phyloP scores from a whole-genome alignment of 306 rosid species.

The Cicer arietinum region DNA sequence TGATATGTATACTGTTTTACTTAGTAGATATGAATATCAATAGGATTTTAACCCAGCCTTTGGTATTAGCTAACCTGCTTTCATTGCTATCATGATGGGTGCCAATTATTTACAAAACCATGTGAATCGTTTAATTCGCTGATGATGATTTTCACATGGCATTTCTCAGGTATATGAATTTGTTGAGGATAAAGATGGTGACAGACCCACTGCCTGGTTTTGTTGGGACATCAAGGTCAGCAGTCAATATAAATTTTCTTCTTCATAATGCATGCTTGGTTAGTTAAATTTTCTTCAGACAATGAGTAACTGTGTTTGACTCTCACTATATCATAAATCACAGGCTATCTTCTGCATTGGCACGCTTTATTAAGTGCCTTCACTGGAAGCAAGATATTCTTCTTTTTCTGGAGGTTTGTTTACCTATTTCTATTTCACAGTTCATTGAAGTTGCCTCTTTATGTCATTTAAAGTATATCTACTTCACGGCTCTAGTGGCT shows the following conservation, averaged over 20 bases:
- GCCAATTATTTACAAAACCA: slow-evolving; percentile 16
- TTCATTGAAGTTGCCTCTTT: slow-evolving; percentile 13
- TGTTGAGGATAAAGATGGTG: slow-evolving; percentile 54
- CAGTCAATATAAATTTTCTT: slow-evolving; percentile 42
- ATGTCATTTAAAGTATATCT: slow-evolving; percentile 11
- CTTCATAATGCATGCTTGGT: slow-evolving; percentile 39
- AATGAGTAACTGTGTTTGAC: slow-evolving; percentile 39
- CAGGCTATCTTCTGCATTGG: slow-evolving; percentile 70
- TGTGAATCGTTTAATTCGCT: slow-evolving; percentile 16
- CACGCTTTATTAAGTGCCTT: slow-evolving; percentile 63
- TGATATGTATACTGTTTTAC: slow-evolving; percentile 26
- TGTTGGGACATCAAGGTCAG: slow-evolving; percentile 60
- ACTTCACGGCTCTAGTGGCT: slow-evolving; percentile 9
- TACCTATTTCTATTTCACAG: slow-evolving; percentile 18
- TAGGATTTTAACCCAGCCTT: background rate
- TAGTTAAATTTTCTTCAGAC: background rate
- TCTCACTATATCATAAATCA: slow-evolving; percentile 39
- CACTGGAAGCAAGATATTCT: slow-evolving; percentile 69
- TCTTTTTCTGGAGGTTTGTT: slow-evolving; percentile 58
- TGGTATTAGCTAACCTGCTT: background rate
- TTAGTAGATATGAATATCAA: slow-evolving; percentile 3
- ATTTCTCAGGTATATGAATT: slow-evolving; percentile 63
- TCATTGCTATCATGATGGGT: background rate
- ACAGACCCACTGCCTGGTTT: slow-evolving; percentile 46
- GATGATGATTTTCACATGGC: slow-evolving; percentile 45